These are phyloP conservation scores for Bromus sterilis DNA, from an alignment of 176 grass and related monocot genomes.

Conservation along the genomic window DNA sequence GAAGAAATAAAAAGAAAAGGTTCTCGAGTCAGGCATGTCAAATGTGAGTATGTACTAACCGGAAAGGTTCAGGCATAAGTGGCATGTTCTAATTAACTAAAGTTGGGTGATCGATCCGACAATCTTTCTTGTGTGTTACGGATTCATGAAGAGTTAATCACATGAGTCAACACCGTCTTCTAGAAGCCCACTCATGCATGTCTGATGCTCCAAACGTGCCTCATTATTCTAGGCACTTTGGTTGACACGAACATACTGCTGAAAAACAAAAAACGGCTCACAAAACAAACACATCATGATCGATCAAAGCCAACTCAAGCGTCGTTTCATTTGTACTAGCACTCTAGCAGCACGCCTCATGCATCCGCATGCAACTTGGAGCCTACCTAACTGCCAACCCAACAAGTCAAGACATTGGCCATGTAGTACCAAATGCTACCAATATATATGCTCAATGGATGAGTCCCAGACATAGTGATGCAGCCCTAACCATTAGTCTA, in stretches of 20 bases:
- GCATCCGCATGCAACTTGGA: conserved; percentile 9
- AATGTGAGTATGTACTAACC: background rate
- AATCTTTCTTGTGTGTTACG: background rate
- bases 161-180: background rate
- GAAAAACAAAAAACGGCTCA: background rate
- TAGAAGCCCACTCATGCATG: conserved; percentile 21
- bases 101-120: background rate
- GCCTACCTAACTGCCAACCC: background rate
- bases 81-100: background rate
- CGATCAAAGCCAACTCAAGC: background rate
- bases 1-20: too few species aligned
- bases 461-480: background rate
- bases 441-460: conserved; percentile 11
- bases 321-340: background rate
- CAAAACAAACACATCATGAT: background rate
- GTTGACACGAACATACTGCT: conserved; percentile 3
- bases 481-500: conserved; percentile 26
- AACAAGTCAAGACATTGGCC: conserved; percentile 18
- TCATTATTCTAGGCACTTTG: background rate
- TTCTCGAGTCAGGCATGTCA: background rate
- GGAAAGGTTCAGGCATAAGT: background rate
- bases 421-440: background rate
- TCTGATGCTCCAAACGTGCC: background rate
- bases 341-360: background rate
- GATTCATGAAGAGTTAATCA: background rate